phyloP scores from a whole-genome alignment of 768 basidiomycete genomes.

The Kwoniella mangroviensis region DNA sequence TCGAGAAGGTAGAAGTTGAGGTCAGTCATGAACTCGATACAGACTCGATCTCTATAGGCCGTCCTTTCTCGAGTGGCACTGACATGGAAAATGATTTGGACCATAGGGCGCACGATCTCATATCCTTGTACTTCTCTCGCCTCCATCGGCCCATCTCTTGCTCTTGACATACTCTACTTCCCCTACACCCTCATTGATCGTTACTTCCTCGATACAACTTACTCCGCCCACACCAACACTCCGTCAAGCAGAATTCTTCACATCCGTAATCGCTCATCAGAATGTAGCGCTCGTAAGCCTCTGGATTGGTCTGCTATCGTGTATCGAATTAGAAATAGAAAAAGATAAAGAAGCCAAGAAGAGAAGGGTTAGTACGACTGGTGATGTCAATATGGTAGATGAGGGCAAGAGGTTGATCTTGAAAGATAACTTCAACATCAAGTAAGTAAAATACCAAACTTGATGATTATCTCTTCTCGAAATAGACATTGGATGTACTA shows the following conservation, averaged over 20 bases:
- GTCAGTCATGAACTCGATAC: slow-evolving; percentile 25
- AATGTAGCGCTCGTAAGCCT: slow-evolving; percentile 50
- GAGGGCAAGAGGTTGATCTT: slow-evolving; percentile 26
- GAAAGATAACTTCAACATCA: slow-evolving; percentile 46
- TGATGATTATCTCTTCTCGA: background rate
- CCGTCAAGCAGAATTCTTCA: slow-evolving; percentile 54
- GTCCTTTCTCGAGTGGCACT: background rate
- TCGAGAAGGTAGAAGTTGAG: slow-evolving; percentile 46
- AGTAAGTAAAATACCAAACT: slow-evolving; percentile 28
- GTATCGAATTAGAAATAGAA: slow-evolving; percentile 49
- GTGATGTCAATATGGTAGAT: slow-evolving; percentile 20
- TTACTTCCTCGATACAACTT: slow-evolving; percentile 40
- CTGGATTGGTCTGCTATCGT: slow-evolving; percentile 54
- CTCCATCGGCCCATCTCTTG: slow-evolving; percentile 52
- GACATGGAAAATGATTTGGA: background rate
- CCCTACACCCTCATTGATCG: slow-evolving; percentile 25
- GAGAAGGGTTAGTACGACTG: slow-evolving; percentile 27
- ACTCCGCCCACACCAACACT: slow-evolving; percentile 45
- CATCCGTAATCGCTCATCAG: slow-evolving; percentile 41
- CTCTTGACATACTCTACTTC: slow-evolving; percentile 36
- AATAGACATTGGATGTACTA: background rate
- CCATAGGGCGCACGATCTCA: slow-evolving; percentile 43
- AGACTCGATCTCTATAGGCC: background rate
- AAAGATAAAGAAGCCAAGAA: slow-evolving; percentile 46
- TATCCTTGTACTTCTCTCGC: slow-evolving; percentile 48